phyloP scores from a whole-genome alignment of 495 filamentous ascomycete genomes.

The Xylaria grammica region DNA sequence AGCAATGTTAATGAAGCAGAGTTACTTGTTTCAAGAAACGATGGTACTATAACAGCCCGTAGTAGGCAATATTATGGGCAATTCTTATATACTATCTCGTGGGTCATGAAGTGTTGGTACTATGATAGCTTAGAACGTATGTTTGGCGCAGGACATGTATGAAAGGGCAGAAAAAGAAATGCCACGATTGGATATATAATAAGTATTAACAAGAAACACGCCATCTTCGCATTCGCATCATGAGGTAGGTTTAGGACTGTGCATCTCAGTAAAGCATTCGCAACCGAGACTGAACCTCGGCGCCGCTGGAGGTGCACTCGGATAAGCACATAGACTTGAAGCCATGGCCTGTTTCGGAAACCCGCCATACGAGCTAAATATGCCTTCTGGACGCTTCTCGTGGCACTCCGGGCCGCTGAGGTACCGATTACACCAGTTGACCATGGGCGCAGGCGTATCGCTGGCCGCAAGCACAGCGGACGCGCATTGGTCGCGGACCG shows the following conservation, averaged over 20 bases:
- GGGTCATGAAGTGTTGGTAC: too few relatives aligned
- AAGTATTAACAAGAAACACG: background rate
- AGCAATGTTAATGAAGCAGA: too few relatives aligned
- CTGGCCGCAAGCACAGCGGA: constrained; percentile 3
- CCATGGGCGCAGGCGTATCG: constrained; percentile 8
- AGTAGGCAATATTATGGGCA: too few relatives aligned
- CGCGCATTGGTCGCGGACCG: background rate
- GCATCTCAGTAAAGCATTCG: background rate
- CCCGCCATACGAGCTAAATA: background rate
- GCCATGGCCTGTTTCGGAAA: constrained; percentile 1
- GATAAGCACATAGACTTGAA: constrained; percentile 8
- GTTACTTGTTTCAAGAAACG: too few relatives aligned
- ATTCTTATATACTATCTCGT: too few relatives aligned
- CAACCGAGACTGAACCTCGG: constrained; percentile 5
- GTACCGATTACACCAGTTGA: constrained; percentile 13
- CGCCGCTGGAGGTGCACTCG: background rate
- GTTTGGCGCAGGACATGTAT: too few relatives aligned
- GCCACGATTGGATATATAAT: too few relatives aligned
- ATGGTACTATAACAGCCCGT: too few relatives aligned
- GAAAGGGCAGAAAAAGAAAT: too few relatives aligned
- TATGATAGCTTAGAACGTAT: too few relatives aligned
- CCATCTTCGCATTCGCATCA: background rate
- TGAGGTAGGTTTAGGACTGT: constrained; percentile 7
- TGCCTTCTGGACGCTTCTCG: background rate
- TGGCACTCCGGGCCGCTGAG: background rate